These are phyloP conservation scores for Leucoagaricus sp. DNA, from an alignment of 1,284 basidiomycete species.

Conservation along the genomic window DNA sequence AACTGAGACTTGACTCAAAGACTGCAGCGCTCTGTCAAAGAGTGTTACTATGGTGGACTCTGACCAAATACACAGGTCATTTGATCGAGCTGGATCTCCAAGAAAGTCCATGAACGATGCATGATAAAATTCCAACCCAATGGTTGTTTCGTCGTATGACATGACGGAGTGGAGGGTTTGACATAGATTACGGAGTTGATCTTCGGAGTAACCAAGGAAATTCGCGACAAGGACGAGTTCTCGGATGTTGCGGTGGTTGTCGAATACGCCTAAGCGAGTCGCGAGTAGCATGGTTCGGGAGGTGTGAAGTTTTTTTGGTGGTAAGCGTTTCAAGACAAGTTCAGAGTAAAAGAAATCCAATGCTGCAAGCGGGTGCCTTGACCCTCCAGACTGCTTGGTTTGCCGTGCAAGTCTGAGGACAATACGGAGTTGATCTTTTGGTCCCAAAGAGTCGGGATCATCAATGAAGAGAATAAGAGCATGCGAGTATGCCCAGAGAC, in stretches of 20 bases:
- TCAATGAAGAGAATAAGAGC: conserved; percentile 22
- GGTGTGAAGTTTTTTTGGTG: not conserved
- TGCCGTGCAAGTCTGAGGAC: not conserved
- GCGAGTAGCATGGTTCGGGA: not conserved
- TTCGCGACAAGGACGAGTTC: not conserved
- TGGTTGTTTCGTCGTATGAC: not conserved
- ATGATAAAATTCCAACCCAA: not conserved
- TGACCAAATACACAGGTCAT: not conserved
- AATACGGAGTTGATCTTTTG: not conserved
- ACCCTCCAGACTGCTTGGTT: not conserved
- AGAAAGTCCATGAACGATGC: conserved; percentile 6
- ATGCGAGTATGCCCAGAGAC: not conserved
- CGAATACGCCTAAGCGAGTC: too few relatives aligned
- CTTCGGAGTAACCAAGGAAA: not conserved
- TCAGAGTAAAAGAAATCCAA: not conserved
- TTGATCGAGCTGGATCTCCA: not conserved
- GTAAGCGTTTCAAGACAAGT: not conserved
- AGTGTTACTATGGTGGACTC: not conserved
- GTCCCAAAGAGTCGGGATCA: not conserved
- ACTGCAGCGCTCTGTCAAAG: too few relatives aligned
- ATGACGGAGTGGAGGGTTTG: not conserved
- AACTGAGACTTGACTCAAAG: too few relatives aligned
- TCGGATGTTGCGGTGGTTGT: not conserved
- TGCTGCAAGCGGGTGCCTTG: not conserved
- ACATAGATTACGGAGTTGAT: not conserved